phyloP scores from a whole-genome alignment of 129 eudicot species.

The Deinandra increscens region DNA sequence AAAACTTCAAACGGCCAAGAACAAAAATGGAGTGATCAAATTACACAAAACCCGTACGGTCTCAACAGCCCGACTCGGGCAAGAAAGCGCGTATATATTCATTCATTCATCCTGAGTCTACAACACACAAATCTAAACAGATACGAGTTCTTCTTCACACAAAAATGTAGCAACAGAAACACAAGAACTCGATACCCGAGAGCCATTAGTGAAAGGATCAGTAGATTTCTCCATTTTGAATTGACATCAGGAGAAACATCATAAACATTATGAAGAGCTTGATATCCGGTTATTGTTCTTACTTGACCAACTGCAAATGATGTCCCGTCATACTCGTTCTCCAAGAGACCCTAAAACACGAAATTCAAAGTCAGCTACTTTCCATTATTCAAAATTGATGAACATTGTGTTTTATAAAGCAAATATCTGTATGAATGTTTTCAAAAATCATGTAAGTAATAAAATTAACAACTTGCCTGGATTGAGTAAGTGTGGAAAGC shows the following conservation, averaged over 20 bases:
- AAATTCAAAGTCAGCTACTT: background rate
- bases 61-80: slow-evolving; percentile 1
- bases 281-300: slow-evolving; percentile 71
- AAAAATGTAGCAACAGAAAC: slow-evolving; percentile 58
- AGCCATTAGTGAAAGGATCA: slow-evolving; percentile 71
- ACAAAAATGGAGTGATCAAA: slow-evolving; percentile 31
- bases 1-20: background rate
- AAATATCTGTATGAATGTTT: background rate
- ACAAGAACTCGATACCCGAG: slow-evolving; percentile 66
- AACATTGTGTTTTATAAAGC: background rate
- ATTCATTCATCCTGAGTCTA: slow-evolving; percentile 48
- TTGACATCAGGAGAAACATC: slow-evolving; percentile 49
- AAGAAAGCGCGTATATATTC: slow-evolving; percentile 27
- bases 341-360: slow-evolving; percentile 71
- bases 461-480: slow-evolving; percentile 54
- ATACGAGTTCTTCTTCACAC: slow-evolving; percentile 42
- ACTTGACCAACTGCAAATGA: slow-evolving; percentile 87
- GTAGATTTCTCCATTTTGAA: slow-evolving; percentile 74
- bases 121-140: slow-evolving; percentile 42
- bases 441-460: no score
- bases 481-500: slow-evolving; percentile 80
- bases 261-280: slow-evolving; percentile 69
- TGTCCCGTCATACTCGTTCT: slow-evolving; percentile 71
- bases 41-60: slow-evolving; percentile 13
- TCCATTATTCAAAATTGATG: background rate